phyloP scores from a whole-genome alignment of 2,329 filamentous ascomycete species.

The Pseudocercospora crystallina region DNA sequence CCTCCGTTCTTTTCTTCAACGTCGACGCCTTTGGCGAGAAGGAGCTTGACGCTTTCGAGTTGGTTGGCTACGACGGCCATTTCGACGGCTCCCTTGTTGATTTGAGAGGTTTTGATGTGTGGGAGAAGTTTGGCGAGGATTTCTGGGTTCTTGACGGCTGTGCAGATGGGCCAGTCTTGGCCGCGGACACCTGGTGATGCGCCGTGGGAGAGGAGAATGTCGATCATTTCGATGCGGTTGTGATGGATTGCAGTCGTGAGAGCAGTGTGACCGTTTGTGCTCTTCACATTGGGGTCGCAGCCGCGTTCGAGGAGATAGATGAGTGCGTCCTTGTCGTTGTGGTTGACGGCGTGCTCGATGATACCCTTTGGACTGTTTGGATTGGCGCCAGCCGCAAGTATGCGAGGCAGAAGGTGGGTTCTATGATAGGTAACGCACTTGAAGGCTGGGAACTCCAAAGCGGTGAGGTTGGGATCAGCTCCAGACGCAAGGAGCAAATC shows the following conservation, averaged over 20 bases:
- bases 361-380: constrained; percentile 63
- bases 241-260: constrained; percentile 66
- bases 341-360: constrained; percentile 62
- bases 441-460: constrained; percentile 65
- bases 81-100: constrained; percentile 67
- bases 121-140: constrained; percentile 61
- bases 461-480: constrained; percentile 55
- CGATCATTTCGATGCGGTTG: constrained; percentile 59
- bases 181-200: constrained; percentile 64
- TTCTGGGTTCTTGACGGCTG: constrained; percentile 63
- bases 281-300: constrained; percentile 61
- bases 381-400: constrained; percentile 62
- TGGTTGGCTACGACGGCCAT: constrained; percentile 67
- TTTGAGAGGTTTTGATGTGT: constrained; percentile 57
- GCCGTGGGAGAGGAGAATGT: constrained; percentile 57
- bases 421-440: constrained; percentile 68
- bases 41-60: constrained; percentile 65
- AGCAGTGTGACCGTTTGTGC: constrained; percentile 55
- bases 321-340: constrained; percentile 62
- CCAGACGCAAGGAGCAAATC: constrained; percentile 56
- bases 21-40: constrained; percentile 63
- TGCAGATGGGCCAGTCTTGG: constrained; percentile 69
- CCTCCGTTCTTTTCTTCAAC: constrained; percentile 72
- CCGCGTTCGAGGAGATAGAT: constrained; percentile 61
- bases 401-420: constrained; percentile 58